phyloP scores from a whole-genome alignment of 2,329 filamentous ascomycete species.

The Seiridium unicorne region DNA sequence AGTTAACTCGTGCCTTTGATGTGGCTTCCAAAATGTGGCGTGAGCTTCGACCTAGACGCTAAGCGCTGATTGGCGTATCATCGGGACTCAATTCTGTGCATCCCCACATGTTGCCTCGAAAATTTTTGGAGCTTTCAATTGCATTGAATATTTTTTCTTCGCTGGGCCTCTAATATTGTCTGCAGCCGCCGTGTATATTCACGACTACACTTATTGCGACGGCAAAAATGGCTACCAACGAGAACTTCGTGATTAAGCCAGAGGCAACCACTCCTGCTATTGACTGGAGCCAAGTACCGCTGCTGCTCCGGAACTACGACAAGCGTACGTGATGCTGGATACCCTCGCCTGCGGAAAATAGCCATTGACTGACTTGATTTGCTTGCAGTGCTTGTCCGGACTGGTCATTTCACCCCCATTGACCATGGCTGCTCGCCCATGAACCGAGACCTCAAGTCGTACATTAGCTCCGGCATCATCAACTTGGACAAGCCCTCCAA shows the following conservation, averaged over 20 bases:
- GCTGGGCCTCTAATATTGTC: slow-evolving; percentile 13
- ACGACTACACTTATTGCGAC: not conserved
- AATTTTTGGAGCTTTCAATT: slow-evolving; percentile 27
- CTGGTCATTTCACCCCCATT: slow-evolving; percentile 95
- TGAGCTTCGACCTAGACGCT: not conserved
- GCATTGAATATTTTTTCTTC: slow-evolving; percentile 17
- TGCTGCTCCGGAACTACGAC: slow-evolving; percentile 95
- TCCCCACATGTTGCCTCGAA: slow-evolving; percentile 23
- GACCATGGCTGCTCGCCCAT: slow-evolving; percentile 87
- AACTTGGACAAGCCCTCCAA: slow-evolving; percentile 98
- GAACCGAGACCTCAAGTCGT: slow-evolving; percentile 94
- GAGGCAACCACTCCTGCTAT: slow-evolving; percentile 75
- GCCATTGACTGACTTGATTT: slow-evolving; percentile 18
- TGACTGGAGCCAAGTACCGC: slow-evolving; percentile 87
- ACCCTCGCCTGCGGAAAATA: not conserved
- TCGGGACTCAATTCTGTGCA: not conserved
- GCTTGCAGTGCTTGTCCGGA: slow-evolving; percentile 77
- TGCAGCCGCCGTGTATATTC: slow-evolving; percentile 1
- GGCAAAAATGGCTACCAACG: slow-evolving; percentile 32
- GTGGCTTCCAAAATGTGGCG: not conserved
- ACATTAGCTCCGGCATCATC: slow-evolving; percentile 96
- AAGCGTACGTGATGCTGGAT: slow-evolving; percentile 61
- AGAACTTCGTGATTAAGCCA: slow-evolving; percentile 89
- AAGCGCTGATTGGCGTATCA: not conserved
- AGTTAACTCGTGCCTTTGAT: not conserved